These are phyloP conservation scores for Rusavskia elegans DNA, from an alignment of 495 filamentous ascomycete genomes.

Conservation along the genomic window DNA sequence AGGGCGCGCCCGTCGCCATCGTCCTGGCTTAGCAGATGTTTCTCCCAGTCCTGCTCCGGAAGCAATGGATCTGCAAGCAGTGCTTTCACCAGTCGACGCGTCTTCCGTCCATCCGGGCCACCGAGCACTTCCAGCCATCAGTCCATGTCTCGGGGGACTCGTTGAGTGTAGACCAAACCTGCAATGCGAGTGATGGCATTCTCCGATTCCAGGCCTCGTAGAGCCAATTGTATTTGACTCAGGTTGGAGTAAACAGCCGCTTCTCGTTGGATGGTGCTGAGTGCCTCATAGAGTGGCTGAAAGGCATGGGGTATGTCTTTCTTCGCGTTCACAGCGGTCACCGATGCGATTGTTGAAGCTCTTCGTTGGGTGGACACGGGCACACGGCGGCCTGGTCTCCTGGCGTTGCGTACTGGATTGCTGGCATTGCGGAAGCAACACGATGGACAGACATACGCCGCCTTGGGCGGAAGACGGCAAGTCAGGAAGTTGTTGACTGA, in stretches of 20 bases:
- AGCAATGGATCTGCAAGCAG: constrained; percentile 67
- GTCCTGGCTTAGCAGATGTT: constrained; percentile 34
- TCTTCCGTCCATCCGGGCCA: constrained; percentile 27
- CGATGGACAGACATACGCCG: background rate
- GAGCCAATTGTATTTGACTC: constrained; percentile 63
- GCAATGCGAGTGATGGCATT: constrained; percentile 56
- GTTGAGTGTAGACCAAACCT: constrained; percentile 17
- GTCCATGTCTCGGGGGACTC: background rate
- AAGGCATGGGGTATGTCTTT: constrained; percentile 13
- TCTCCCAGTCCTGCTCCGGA: constrained; percentile 52
- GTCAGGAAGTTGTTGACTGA: background rate
- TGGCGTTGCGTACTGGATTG: background rate
- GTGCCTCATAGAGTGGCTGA: constrained; percentile 41
- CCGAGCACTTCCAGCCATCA: constrained; percentile 30
- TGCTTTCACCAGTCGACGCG: constrained; percentile 47
- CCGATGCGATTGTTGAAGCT: constrained; percentile 14
- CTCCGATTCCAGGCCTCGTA: constrained; percentile 56
- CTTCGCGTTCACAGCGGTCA: constrained; percentile 14
- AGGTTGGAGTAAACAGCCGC: constrained; percentile 53
- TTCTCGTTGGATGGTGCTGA: constrained; percentile 43
- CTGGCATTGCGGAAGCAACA: background rate
- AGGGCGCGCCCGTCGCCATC: constrained; percentile 32
- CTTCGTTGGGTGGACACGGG: background rate
- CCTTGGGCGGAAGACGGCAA: background rate
- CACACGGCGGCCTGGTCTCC: background rate